Percentiles rank a stretch among this genome's conserved stretches.
phyloP scores from a whole-genome alignment of 2,329 filamentous ascomycete genomes.

The Fusarium anguioides region DNA sequence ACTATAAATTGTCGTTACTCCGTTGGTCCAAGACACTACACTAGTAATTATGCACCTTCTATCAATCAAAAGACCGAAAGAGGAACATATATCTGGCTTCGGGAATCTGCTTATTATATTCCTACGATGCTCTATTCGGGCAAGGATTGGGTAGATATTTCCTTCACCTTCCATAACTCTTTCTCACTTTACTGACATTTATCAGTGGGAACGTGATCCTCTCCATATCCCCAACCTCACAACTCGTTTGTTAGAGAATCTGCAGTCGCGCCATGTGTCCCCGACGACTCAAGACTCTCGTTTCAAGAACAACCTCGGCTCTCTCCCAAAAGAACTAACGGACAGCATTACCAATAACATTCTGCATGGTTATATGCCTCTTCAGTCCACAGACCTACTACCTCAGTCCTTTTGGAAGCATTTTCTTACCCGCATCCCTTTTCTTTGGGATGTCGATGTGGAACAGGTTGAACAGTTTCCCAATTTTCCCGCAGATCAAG shows the following conservation, averaged over 20 bases:
- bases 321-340: neutral
- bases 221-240: neutral
- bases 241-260: neutral
- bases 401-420: neutral
- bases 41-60: neutral
- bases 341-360: neutral
- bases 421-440: neutral
- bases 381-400: neutral
- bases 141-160: neutral
- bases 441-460: neutral
- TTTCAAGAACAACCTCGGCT: neutral
- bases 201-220: neutral
- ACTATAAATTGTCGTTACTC: neutral
- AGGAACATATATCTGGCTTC: neutral
- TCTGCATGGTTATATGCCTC: accelerated
- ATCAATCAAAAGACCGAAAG: neutral
- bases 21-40: neutral
- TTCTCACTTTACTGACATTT: neutral
- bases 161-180: neutral
- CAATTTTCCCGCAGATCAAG: neutral
- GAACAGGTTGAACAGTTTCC: neutral
- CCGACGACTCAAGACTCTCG: accelerated
- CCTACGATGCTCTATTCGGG: too few species aligned
- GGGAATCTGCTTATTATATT: neutral
- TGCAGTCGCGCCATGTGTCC: neutral